These are phyloP conservation scores for Dovyalis caffra DNA, from an alignment of 345 rosid genomes.

Conservation along the genomic window DNA sequence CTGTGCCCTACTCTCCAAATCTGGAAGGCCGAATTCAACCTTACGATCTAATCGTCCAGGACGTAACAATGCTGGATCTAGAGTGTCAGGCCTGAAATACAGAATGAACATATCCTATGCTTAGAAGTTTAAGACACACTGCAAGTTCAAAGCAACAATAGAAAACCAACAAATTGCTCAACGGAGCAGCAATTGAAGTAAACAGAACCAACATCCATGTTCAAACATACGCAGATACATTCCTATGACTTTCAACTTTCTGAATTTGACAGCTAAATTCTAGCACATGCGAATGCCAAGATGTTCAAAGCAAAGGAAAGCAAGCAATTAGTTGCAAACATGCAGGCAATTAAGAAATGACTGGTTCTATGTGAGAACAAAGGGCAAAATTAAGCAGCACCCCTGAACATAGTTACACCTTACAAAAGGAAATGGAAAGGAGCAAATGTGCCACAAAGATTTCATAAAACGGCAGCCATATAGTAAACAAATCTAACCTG, in stretches of 20 bases:
- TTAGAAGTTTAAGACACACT: background rate
- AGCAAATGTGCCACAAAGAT: background rate
- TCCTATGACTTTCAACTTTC: background rate
- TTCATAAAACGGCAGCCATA: background rate
- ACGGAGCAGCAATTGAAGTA: background rate
- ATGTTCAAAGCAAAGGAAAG: background rate
- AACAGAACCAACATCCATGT: too few relatives aligned
- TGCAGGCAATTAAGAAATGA: background rate
- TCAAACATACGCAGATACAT: background rate
- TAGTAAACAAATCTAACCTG: slow-evolving; percentile 43
- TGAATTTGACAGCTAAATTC: background rate
- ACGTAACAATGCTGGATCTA: slow-evolving; percentile 93
- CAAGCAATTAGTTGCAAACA: background rate
- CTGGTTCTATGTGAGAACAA: too few relatives aligned
- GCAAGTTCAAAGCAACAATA: background rate
- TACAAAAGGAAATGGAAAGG: background rate
- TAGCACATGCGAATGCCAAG: background rate
- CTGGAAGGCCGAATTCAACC: slow-evolving; percentile 95
- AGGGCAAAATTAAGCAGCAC: background rate
- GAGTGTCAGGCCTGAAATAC: slow-evolving; percentile 71
- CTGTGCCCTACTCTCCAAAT: slow-evolving; percentile 89
- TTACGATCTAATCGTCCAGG: slow-evolving; percentile 93
- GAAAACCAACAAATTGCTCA: background rate
- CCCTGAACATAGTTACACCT: too few relatives aligned
- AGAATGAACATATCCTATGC: background rate